Percentiles rank a stretch among this genome's conserved stretches.
Evolutionary conservation across 2,329 filamentous ascomycete genomes (phyloP).

Genomic region (Aspergillus sp.): DNA sequence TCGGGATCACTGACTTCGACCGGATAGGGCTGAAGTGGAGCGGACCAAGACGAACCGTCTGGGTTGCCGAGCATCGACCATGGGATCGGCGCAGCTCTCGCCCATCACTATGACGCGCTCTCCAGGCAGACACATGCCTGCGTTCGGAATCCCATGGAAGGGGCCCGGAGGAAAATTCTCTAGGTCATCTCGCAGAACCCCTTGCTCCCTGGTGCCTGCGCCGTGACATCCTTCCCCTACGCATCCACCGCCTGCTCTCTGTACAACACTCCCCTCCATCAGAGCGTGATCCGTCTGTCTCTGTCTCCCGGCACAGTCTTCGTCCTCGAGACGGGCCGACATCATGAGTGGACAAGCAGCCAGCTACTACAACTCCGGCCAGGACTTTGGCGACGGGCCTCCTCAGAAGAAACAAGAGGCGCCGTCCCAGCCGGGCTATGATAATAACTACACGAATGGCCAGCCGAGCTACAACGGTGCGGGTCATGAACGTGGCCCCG

Average conservation of each 20-base stretch:
- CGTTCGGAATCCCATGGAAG: neutral
- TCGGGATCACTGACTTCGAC: no score
- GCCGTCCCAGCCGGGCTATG: slow-evolving; percentile 15
- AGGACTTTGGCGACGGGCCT: slow-evolving; percentile 21
- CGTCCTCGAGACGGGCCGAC: slow-evolving; percentile 3
- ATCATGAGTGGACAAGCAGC: slow-evolving; percentile 39
- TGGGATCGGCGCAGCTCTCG: slow-evolving; percentile 1
- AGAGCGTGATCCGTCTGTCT: neutral
- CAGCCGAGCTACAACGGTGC: slow-evolving; percentile 12
- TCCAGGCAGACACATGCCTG: neutral
- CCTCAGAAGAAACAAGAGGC: slow-evolving; percentile 8
- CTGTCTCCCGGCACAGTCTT: neutral
- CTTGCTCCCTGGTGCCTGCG: neutral
- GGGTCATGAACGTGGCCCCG: slow-evolving; percentile 12
- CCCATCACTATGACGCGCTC: slow-evolving; percentile 6
- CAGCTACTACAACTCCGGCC: slow-evolving; percentile 34
- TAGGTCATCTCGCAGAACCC: neutral
- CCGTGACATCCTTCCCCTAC: neutral
- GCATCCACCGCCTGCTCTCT: neutral
- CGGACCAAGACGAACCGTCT: neutral
- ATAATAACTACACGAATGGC: slow-evolving; percentile 15
- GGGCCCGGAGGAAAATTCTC: neutral
- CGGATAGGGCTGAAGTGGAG: slow-evolving; percentile 1
- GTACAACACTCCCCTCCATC: neutral
- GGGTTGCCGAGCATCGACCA: neutral